Conservation (phyloP, 176 grass and related monocot genomes). For the Oryza meyeriana region DNA sequence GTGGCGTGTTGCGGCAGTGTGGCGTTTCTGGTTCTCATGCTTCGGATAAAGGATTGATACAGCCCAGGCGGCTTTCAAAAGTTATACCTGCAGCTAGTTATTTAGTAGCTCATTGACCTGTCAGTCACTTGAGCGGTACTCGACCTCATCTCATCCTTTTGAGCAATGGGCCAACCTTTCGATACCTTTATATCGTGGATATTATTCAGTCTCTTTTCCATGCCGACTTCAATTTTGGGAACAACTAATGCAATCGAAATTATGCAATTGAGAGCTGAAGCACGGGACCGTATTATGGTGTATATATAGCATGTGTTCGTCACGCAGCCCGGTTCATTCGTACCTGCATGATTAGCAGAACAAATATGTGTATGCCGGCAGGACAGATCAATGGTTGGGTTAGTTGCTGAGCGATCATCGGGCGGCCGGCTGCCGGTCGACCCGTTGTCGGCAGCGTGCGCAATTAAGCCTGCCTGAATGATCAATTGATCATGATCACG, state of each 20-base stretch:
- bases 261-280: too few relatives aligned
- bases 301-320: too few relatives aligned
- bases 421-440: neutral
- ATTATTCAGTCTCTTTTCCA: neutral
- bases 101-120: neutral
- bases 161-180: neutral
- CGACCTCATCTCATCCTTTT: neutral
- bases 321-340: neutral
- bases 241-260: neutral
- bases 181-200: neutral
- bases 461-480: neutral
- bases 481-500: neutral
- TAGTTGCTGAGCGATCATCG: neutral
- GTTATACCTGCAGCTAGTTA: neutral
- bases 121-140: neutral
- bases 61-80: neutral
- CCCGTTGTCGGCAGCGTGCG: slow-evolving; percentile 5
- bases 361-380: neutral
- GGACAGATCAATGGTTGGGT: neutral
- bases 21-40: neutral
- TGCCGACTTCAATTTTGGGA: neutral
- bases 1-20: neutral
- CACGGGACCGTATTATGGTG: too few relatives aligned
- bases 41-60: neutral
- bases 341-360: neutral